These are phyloP conservation scores for Geranomyces michiganensis DNA, from an alignment of 192 early-diverging fungal species.

Conservation along the genomic window DNA sequence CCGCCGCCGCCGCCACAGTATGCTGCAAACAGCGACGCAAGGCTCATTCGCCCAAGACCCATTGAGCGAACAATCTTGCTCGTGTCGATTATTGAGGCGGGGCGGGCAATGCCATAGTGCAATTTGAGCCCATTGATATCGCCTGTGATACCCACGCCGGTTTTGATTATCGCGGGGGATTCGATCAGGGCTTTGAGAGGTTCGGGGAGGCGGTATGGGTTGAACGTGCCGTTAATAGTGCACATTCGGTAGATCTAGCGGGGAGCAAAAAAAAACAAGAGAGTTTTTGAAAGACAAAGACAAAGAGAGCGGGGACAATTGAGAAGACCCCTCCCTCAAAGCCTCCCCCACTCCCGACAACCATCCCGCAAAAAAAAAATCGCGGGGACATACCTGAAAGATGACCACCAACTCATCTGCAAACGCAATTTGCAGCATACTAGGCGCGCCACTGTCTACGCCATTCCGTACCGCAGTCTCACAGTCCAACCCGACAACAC, in stretches of 20 bases:
- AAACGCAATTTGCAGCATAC: conserved; percentile 32
- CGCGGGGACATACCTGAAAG: too few relatives aligned
- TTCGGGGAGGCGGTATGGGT: conserved; percentile 7
- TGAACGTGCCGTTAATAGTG: not conserved
- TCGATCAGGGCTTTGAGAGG: not conserved
- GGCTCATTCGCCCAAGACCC: not conserved
- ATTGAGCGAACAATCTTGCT: not conserved
- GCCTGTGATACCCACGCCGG: conserved; percentile 21
- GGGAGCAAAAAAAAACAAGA: too few relatives aligned
- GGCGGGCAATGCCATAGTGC: not conserved
- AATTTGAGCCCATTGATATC: not conserved
- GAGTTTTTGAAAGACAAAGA: too few relatives aligned
- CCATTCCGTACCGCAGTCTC: conserved; percentile 18
- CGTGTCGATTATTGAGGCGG: not conserved
- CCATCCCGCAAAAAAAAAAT: too few relatives aligned
- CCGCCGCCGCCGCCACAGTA: conserved; percentile 3
- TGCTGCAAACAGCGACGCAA: not conserved
- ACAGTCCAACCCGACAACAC: conserved; percentile 21
- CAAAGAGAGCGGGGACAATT: too few relatives aligned
- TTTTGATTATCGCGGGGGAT: not conserved
- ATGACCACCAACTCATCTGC: conserved; percentile 19
- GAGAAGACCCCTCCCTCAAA: too few relatives aligned
- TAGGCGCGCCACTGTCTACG: not conserved
- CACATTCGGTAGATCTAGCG: conserved; percentile 11
- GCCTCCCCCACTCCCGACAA: too few relatives aligned